Evolutionary conservation across 306 rosid species (phyloP).

Genomic region (Mimosa pudica): DNA sequence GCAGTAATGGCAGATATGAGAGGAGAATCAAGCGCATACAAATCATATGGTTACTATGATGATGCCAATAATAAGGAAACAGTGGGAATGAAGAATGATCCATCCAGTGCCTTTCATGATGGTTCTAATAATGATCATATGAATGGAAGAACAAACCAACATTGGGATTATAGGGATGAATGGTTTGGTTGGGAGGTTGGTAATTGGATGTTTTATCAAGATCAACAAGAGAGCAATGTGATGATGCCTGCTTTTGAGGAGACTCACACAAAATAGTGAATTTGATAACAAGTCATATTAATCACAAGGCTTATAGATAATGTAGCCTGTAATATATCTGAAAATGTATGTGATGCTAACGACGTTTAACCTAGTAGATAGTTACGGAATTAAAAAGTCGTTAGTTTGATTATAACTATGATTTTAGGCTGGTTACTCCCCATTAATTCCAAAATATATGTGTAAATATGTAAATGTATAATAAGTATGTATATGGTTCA

Average conservation of each 20-base stretch:
- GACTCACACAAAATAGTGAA: not conserved
- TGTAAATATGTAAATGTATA: too few species aligned
- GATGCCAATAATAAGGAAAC: not conserved
- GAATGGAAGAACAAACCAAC: not conserved
- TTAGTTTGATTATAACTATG: too few species aligned
- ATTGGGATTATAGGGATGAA: not conserved
- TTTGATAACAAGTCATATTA: too few species aligned
- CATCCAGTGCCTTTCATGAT: not conserved
- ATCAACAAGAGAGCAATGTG: not conserved
- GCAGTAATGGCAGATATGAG: not conserved
- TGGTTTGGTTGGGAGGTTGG: slow-evolving; percentile 1
- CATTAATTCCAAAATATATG: too few species aligned
- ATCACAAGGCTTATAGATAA: not conserved
- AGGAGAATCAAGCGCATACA: not conserved
- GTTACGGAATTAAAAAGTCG: too few species aligned
- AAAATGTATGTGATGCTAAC: too few species aligned
- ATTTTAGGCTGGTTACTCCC: too few species aligned
- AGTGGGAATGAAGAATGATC: not conserved
- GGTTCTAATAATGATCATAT: not conserved
- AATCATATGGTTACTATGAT: not conserved
- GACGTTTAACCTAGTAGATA: too few species aligned
- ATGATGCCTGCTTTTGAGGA: not conserved
- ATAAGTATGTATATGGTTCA: too few species aligned
- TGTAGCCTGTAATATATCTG: not conserved
- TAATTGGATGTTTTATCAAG: not conserved